Conservation (phyloP, 73 alveolate species). For the Paramecium primaurelia region DNA sequence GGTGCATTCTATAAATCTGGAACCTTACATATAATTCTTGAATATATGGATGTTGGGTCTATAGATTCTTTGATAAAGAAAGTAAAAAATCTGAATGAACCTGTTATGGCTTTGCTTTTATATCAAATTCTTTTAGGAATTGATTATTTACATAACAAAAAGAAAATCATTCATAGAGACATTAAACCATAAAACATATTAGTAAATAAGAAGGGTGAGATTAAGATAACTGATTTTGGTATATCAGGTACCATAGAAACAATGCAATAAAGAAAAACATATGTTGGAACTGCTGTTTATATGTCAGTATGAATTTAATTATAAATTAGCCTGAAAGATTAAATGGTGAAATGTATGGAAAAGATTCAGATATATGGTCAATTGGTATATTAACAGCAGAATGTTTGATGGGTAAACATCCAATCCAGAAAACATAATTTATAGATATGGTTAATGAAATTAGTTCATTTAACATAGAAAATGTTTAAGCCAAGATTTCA, state of each 20-base stretch:
- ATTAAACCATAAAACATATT: slow-evolving; percentile 94
- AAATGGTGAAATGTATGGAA: slow-evolving; percentile 89
- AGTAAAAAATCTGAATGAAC: slow-evolving; percentile 70
- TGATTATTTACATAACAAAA: slow-evolving; percentile 74
- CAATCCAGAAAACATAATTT: slow-evolving; percentile 70
- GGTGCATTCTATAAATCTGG: slow-evolving; percentile 97
- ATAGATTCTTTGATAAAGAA: slow-evolving; percentile 72
- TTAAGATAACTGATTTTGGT: slow-evolving; percentile 70
- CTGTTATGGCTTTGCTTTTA: slow-evolving; percentile 75
- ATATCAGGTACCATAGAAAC: slow-evolving; percentile 79
- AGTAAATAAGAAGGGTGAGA: slow-evolving; percentile 81
- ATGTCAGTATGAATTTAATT: slow-evolving; percentile 63
- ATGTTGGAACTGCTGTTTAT: slow-evolving; percentile 88
- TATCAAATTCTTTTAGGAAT: slow-evolving; percentile 85
- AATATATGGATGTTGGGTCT: slow-evolving; percentile 94
- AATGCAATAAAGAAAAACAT: slow-evolving; percentile 78
- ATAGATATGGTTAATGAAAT: slow-evolving; percentile 77
- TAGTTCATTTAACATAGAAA: slow-evolving; percentile 69
- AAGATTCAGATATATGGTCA: slow-evolving; percentile 93
- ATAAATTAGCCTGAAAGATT: slow-evolving; percentile 86
- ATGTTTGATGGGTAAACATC: slow-evolving; percentile 89
- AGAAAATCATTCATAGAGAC: slow-evolving; percentile 88
- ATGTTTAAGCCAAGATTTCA: slow-evolving; percentile 68
- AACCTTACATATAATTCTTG: slow-evolving; percentile 83
- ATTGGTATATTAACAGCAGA: slow-evolving; percentile 89